phyloP scores from a whole-genome alignment of 768 basidiomycete genomes.

The Tulasnella sp. region DNA sequence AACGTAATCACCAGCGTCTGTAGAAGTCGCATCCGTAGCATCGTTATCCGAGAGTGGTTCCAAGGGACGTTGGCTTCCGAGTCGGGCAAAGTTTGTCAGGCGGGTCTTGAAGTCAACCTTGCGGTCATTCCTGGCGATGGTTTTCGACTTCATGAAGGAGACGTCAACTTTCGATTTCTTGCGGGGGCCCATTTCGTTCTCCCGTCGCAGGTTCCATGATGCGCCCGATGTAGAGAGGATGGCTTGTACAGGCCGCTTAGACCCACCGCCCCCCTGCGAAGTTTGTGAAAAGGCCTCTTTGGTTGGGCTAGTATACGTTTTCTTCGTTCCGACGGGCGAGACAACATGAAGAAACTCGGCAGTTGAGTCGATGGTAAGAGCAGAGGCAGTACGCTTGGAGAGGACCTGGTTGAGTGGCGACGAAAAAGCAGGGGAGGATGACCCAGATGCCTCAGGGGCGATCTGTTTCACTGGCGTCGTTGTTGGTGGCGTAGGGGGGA shows the following conservation, averaged over 20 bases:
- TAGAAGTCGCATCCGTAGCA: not conserved
- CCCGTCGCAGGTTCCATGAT: constrained; percentile 34
- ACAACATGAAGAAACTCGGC: constrained; percentile 11
- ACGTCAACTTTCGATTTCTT: no score
- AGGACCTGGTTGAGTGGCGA: no score
- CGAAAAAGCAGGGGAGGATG: no score
- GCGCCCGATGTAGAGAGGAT: constrained; percentile 42
- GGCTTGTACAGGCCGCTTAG: constrained; percentile 28
- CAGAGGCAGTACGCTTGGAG: no score
- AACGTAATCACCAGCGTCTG: no score
- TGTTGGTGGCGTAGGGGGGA: no score
- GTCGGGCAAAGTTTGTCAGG: constrained; percentile 43
- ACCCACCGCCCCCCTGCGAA: not conserved
- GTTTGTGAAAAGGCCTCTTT: not conserved
- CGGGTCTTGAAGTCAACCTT: constrained; percentile 33
- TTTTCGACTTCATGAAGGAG: no score
- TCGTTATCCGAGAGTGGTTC: not conserved
- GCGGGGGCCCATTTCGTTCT: no score
- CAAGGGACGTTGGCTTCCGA: constrained; percentile 30
- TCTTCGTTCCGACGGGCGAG: not conserved
- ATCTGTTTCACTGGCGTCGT: no score
- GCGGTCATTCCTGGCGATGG: no score
- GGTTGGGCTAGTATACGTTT: not conserved
- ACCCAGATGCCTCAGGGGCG: no score
- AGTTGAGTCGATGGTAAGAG: not conserved